Percentiles rank a stretch among this genome's conserved stretches.
Conservation (phyloP, 169 alveolate genomes). For the Plasmodium coatneyi region DNA sequence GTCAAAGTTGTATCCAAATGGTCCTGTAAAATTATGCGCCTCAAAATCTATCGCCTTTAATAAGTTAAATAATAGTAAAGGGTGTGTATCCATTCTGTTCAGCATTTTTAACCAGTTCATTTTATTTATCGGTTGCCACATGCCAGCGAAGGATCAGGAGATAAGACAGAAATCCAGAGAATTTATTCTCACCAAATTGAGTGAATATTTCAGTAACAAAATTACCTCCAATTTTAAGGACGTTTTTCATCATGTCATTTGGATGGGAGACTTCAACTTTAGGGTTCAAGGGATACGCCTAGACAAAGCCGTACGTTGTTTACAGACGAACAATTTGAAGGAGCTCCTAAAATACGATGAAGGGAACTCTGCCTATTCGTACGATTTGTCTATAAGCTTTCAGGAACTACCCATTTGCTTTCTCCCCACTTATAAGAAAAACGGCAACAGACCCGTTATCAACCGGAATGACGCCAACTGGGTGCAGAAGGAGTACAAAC, state of each 20-base stretch:
- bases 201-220: conserved; percentile 80
- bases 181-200: conserved; percentile 76
- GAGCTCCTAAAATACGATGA: conserved; percentile 68
- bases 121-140: conserved; percentile 88
- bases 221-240: conserved; percentile 80
- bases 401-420: conserved; percentile 84
- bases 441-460: conserved; percentile 84
- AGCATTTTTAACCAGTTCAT: conserved; percentile 78
- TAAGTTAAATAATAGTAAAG: conserved; percentile 87
- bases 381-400: conserved; percentile 78
- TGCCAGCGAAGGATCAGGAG: conserved; percentile 85
- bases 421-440: conserved; percentile 88
- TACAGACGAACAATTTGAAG: conserved; percentile 51
- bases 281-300: conserved; percentile 73
- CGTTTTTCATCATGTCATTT: conserved; percentile 89
- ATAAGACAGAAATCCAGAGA: conserved; percentile 82
- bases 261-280: conserved; percentile 91
- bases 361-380: conserved; percentile 24
- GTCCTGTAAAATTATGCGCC: conserved; percentile 76
- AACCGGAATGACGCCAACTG: conserved; percentile 78
- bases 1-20: conserved; percentile 73
- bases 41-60: conserved; percentile 79
- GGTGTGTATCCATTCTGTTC: conserved; percentile 85
- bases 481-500: conserved; percentile 85
- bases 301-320: conserved; percentile 70